phyloP scores from a whole-genome alignment of 192 early-diverging fungal genomes.

The Haplosporangium gracile region DNA sequence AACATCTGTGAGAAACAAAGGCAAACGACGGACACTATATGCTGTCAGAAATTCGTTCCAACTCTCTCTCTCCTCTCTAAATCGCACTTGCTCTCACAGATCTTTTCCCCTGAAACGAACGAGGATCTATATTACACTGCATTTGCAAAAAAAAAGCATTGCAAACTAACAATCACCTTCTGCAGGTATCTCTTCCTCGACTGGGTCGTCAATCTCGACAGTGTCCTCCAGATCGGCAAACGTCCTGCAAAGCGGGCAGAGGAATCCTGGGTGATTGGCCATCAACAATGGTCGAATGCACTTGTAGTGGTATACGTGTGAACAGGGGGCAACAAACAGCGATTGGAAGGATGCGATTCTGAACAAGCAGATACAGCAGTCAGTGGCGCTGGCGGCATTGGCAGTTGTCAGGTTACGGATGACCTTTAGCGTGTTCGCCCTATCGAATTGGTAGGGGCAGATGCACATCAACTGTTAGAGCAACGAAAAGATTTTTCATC shows the following conservation, averaged over 20 bases:
- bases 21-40: background rate
- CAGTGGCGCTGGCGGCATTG: slow-evolving; percentile 55
- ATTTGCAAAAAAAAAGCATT: slow-evolving; percentile 5
- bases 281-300: slow-evolving; percentile 88
- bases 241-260: slow-evolving; percentile 91
- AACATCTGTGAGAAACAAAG: slow-evolving; percentile 17
- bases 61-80: background rate
- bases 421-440: slow-evolving; percentile 59
- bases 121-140: slow-evolving; percentile 5
- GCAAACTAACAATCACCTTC: slow-evolving; percentile 41
- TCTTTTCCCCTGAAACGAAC: slow-evolving; percentile 1
- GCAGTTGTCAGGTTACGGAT: slow-evolving; percentile 63
- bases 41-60: background rate
- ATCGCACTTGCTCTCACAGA: background rate
- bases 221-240: slow-evolving; percentile 89
- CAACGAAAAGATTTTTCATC: background rate
- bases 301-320: slow-evolving; percentile 94
- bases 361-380: slow-evolving; percentile 94
- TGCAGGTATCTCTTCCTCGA: slow-evolving; percentile 48
- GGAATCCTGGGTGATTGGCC: slow-evolving; percentile 78
- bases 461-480: slow-evolving; percentile 4
- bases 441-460: slow-evolving; percentile 13
- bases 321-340: slow-evolving; percentile 96
- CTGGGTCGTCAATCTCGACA: slow-evolving; percentile 54
- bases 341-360: slow-evolving; percentile 90